Evolutionary conservation across 345 rosid species (phyloP), one percentile per base, ranked within the genome.

Genomic region (Gossypium rotundifolium): DNA sequence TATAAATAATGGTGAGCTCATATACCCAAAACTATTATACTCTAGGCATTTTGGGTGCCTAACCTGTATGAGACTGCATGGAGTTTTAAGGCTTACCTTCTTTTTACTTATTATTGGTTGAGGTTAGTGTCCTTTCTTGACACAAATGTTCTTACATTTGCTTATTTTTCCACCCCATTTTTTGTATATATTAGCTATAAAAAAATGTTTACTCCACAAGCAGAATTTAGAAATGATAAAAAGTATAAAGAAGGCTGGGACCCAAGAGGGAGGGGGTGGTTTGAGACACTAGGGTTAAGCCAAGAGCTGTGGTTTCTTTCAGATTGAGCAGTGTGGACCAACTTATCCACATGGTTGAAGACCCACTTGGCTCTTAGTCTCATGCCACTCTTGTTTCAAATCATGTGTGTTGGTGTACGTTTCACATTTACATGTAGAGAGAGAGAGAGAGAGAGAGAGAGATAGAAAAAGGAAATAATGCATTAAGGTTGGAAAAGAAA

Each of bases 401-500:
- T 17, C 23, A 44, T 51, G 48, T 65, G 16, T 65, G 20, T 44
- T 11, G 44, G 27, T 20, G 53, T 65, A 45, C 53, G 70, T 18
- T 33, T 33, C 29, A 65, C 23, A n/a, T 18, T 7, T 51, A 8
- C 16, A 17, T 33, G 7, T 29, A 33, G 40, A 33, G 40, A 33
- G 40, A 33, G 40, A 33, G 40, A 33, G 40, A 33, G 40, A 33
- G 38, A 33, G 38, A 27, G 29, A 29, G 33, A 33, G 40, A 33
- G 40, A 33, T 4, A 33, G 44, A 14, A 61, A 61, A 61, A 62
- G 20, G 45, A 38, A 16, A 33, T 38, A 42, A n/a, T 42, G 68
- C 38, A 40, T 18, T 22, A 66, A 23, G 71, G 71, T 66, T 66
- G 71, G 71, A 66, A 45, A 66, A 66, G 71, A 66, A 66, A 66